Conservation (phyloP, 192 early-diverging fungal species). For the Linnemannia hyalina region DNA sequence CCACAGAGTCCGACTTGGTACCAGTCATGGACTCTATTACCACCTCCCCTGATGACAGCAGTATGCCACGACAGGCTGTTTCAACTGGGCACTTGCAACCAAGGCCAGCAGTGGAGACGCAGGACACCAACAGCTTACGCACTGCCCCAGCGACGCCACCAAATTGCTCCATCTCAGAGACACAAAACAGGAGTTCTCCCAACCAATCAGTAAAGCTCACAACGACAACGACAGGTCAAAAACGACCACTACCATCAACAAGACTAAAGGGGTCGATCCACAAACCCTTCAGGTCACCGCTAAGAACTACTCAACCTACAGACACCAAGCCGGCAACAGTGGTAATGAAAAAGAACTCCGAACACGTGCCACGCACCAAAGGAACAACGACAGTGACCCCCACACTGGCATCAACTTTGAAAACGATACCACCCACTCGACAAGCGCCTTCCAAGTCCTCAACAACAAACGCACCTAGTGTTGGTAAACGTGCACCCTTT, state of each 20-base stretch:
- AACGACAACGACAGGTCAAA: background rate
- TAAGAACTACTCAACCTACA: background rate
- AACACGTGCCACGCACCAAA: background rate
- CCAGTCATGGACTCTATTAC: background rate
- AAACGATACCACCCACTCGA: background rate
- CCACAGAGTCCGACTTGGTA: background rate
- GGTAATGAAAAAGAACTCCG: background rate
- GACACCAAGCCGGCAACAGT: background rate
- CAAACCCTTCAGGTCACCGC: slow-evolving; percentile 33
- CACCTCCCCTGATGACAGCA: background rate
- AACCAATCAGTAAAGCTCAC: background rate
- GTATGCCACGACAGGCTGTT: background rate
- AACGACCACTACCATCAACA: background rate
- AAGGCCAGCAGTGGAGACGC: background rate
- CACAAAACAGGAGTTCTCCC: no score
- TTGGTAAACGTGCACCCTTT: slow-evolving; percentile 10
- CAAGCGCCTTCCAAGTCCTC: background rate
- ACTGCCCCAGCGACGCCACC: background rate
- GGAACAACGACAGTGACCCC: background rate
- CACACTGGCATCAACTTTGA: background rate
- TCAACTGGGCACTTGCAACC: background rate
- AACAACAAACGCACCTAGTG: background rate
- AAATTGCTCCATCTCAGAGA: background rate
- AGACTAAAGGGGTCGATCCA: background rate
- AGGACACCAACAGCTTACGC: background rate